Evolutionary conservation across 441 rosid genomes (phyloP).

Genomic region (Kokia cookei): DNA sequence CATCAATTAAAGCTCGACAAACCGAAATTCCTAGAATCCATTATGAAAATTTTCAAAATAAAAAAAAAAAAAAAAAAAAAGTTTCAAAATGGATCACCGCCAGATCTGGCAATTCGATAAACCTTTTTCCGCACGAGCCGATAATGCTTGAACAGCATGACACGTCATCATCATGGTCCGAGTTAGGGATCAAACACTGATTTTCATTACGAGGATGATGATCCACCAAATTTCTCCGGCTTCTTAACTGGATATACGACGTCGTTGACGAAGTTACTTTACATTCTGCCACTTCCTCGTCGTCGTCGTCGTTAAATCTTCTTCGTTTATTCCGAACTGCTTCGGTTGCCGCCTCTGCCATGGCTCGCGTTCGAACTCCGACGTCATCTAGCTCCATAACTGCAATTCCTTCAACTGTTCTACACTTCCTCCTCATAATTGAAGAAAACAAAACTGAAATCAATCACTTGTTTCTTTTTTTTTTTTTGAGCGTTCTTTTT

Average conservation of each 20-base stretch:
- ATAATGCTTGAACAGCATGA: slow-evolving; percentile 54
- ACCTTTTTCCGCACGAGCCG: slow-evolving; percentile 37
- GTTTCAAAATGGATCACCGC: slow-evolving; percentile 26
- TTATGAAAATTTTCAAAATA: neutral
- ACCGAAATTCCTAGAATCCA: slow-evolving; percentile 26
- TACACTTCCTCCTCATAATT: slow-evolving; percentile 36
- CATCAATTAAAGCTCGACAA: slow-evolving; percentile 31
- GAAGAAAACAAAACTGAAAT: neutral
- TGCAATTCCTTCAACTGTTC: slow-evolving; percentile 22
- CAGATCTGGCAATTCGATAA: slow-evolving; percentile 45
- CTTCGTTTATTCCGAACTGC: slow-evolving; percentile 25
- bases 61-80: neutral
- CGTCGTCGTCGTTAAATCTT: slow-evolving; percentile 9
- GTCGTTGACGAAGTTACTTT: slow-evolving; percentile 9
- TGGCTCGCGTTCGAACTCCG: slow-evolving; percentile 30
- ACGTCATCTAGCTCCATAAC: slow-evolving; percentile 29
- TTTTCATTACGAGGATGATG: slow-evolving; percentile 16
- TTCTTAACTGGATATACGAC: slow-evolving; percentile 37
- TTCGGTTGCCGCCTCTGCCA: slow-evolving; percentile 17
- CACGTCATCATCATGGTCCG: slow-evolving; percentile 24
- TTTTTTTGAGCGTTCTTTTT: slow-evolving; percentile 1
- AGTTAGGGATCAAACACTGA: slow-evolving; percentile 22
- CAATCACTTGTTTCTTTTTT: neutral
- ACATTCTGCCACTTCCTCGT: slow-evolving; percentile 8
- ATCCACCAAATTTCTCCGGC: slow-evolving; percentile 19